Evolutionary conservation across 306 rosid species (phyloP), one percentile per base, ranked within the genome.

Genomic region (Neltuma alba): DNA sequence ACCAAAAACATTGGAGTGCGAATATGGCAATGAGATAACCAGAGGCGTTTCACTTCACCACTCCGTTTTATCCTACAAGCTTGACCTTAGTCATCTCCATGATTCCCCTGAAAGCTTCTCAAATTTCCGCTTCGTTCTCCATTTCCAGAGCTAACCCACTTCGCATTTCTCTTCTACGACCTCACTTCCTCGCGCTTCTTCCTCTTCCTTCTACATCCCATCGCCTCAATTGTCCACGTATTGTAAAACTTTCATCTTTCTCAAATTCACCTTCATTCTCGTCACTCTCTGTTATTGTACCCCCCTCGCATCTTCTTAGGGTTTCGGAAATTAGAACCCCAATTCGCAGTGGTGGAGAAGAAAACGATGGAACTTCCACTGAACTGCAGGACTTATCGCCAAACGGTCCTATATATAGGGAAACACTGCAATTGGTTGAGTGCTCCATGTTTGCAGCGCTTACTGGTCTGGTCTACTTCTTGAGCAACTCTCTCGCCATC

Each of bases 391-490:
- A 95, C 80, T 79, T 95, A 44, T 95, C 99, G 16, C 86, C 88
- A 61, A 72, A 86, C 36, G 96, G 99, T 18, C 75, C 38, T 9
- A 89, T 90, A 52, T 93, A 91, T 73, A 83, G 79, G 90, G 91
- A 91, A 76, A 95, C 98, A 9, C 76, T 95, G 62, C 98, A 93
- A 42, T 67, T 95, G 91, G 99, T 95, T 64, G 99, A 95, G 87
- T 95, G 99, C 82, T 91, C 99, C 85, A 95, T 95, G 99, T 91
- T 93, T 66, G 93, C 99, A 48, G 97, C 99, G 3, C 97, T 95
- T 63, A 89, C 95, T 33, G 99, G 99, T 45, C 84, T 95, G 86
- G 99, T 95, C 69, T 95, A 91, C 72, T 93, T 95, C 87, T 85
- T 93, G 88, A 95, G 99, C 88, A 95, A 88, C 84, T 90, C 99